Evolutionary conservation across 2,329 filamentous ascomycete species (phyloP).

Genomic region (Parafenestella ontariensis): DNA sequence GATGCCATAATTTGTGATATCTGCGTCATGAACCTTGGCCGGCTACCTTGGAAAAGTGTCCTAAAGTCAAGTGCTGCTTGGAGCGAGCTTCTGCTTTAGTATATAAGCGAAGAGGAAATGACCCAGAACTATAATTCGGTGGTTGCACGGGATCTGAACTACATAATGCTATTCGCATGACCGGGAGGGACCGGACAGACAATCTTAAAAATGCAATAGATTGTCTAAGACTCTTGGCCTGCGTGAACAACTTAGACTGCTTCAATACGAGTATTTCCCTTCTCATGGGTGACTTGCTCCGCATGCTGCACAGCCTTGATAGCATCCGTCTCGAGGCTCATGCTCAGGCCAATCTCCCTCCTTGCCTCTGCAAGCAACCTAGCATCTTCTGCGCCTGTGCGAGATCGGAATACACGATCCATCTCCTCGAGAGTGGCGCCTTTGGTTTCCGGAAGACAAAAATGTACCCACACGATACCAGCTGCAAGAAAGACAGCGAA

Average conservation of each 20-base stretch:
- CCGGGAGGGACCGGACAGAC: too few relatives aligned
- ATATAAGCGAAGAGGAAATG: too few relatives aligned
- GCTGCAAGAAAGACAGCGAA: slow-evolving; percentile 41
- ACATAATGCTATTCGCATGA: too few relatives aligned
- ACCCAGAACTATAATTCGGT: too few relatives aligned
- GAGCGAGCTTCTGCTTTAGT: too few relatives aligned
- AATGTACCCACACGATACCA: slow-evolving; percentile 30
- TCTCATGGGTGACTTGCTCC: slow-evolving; percentile 16
- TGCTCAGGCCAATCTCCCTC: slow-evolving; percentile 32
- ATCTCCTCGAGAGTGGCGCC: slow-evolving; percentile 39
- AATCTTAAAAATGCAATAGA: too few relatives aligned
- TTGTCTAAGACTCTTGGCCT: too few relatives aligned
- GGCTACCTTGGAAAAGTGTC: too few relatives aligned
- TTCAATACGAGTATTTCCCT: slow-evolving; percentile 23
- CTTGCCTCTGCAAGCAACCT: slow-evolving; percentile 33
- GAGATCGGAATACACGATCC: slow-evolving; percentile 36
- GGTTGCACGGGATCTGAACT: too few relatives aligned
- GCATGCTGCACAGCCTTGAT: slow-evolving; percentile 29
- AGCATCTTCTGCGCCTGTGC: slow-evolving; percentile 38
- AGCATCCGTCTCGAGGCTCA: slow-evolving; percentile 29
- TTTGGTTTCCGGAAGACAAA: slow-evolving; percentile 38
- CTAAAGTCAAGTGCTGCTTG: too few relatives aligned
- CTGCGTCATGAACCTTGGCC: too few relatives aligned
- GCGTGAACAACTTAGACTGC: slow-evolving; percentile 20
- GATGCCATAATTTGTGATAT: too few relatives aligned